A percentile compares a stretch with the other conserved stretches of the same genome.
Evolutionary conservation across 2,329 filamentous ascomycete species (phyloP).

Genomic region (Colletotrichum camelliae): DNA sequence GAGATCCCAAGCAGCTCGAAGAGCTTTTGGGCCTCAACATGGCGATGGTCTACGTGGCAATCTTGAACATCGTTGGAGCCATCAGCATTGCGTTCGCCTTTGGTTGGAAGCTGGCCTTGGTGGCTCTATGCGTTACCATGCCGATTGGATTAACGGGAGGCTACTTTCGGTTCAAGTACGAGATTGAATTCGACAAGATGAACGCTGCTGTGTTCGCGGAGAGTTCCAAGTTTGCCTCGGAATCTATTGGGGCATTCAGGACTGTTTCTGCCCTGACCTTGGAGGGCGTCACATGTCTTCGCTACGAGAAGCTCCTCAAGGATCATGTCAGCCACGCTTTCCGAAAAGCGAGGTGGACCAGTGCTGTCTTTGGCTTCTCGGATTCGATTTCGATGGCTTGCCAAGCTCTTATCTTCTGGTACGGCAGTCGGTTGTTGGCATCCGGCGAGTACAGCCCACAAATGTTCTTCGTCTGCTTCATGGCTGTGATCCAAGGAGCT

Average conservation of each 20-base stretch:
- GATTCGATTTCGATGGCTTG: slow-evolving; percentile 70
- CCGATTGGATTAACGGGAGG: slow-evolving; percentile 53
- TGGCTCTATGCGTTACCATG: slow-evolving; percentile 66
- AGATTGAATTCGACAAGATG: slow-evolving; percentile 72
- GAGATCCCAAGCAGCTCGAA: slow-evolving; percentile 65
- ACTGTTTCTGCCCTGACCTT: slow-evolving; percentile 75
- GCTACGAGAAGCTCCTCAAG: slow-evolving; percentile 65
- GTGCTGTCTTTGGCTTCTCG: slow-evolving; percentile 70
- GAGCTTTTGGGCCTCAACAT: slow-evolving; percentile 69
- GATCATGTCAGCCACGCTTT: slow-evolving; percentile 66
- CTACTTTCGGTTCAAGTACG: slow-evolving; percentile 60
- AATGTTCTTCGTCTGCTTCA: slow-evolving; percentile 64
- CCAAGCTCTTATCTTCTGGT: slow-evolving; percentile 71
- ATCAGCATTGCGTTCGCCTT: slow-evolving; percentile 72
- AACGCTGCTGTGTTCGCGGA: slow-evolving; percentile 72
- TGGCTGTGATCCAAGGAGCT: slow-evolving; percentile 70
- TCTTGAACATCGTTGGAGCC: slow-evolving; percentile 70
- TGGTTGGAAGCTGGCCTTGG: slow-evolving; percentile 78
- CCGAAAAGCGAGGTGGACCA: slow-evolving; percentile 65
- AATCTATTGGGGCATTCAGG: slow-evolving; percentile 75
- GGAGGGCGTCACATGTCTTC: slow-evolving; percentile 66
- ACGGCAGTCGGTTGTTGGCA: slow-evolving; percentile 65
- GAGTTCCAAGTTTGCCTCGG: slow-evolving; percentile 76
- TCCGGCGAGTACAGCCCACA: slow-evolving; percentile 51
- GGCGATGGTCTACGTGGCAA: slow-evolving; percentile 65